These are phyloP conservation scores for Volvox reticuliferus DNA, from an alignment of 139 green algal species.

Conservation along the genomic window DNA sequence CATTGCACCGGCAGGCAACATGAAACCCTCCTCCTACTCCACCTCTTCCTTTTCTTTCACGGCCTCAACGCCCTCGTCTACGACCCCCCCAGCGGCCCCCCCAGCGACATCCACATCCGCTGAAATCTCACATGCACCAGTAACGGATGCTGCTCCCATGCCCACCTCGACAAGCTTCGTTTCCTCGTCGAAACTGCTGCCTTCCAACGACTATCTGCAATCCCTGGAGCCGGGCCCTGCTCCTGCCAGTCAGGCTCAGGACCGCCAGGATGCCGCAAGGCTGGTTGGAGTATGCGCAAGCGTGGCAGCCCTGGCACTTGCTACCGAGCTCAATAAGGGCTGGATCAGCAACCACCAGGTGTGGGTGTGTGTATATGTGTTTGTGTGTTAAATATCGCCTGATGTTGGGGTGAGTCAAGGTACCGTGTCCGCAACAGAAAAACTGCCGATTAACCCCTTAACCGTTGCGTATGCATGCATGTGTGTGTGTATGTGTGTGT, in stretches of 20 bases:
- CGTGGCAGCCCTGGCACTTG: constrained; percentile 21
- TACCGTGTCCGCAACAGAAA: background rate
- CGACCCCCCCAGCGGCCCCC: no score
- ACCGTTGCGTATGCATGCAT: no score
- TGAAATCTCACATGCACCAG: background rate
- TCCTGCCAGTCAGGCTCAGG: background rate
- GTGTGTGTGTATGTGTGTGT: no score
- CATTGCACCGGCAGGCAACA: no score
- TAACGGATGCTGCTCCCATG: background rate
- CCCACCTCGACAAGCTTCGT: background rate
- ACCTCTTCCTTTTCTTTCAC: background rate
- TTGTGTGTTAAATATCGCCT: background rate
- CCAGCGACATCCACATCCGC: background rate
- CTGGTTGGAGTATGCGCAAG: background rate
- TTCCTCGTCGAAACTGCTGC: background rate
- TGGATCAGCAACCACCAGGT: constrained; percentile 44
- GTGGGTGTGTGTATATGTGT: background rate
- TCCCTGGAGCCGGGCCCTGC: constrained; percentile 19
- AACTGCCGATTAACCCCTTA: no score
- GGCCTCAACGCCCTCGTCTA: background rate
- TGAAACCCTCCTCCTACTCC: background rate
- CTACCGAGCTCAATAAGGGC: constrained; percentile 37
- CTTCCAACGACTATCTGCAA: constrained; percentile 37
- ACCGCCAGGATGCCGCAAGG: background rate
- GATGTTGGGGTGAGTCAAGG: no score